A percentile compares a stretch with the other conserved stretches of the same genome.
phyloP scores from a whole-genome alignment of 805 yeast species.

The Candida ascalaphidarum region DNA sequence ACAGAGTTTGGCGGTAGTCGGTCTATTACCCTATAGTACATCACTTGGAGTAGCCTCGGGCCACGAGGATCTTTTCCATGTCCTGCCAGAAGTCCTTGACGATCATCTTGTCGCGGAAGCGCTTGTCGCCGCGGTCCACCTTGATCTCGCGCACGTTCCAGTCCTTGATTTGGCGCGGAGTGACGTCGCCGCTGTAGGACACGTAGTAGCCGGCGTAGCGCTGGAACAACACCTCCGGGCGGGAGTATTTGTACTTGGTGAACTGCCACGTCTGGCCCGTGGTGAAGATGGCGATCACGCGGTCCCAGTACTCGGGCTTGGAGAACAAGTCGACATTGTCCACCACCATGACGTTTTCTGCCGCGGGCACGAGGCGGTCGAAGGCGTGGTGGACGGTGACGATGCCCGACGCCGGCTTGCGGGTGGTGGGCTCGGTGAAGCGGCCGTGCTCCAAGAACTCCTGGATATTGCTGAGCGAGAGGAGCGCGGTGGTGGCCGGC shows the following conservation, averaged over 20 bases:
- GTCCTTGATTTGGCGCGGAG: conserved; percentile 65
- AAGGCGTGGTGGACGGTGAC: conserved; percentile 49
- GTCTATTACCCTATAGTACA: too few relatives aligned
- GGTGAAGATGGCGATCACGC: conserved; percentile 91
- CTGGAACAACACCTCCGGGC: conserved; percentile 75
- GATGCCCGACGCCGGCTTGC: conserved; percentile 26
- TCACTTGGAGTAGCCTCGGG: conserved; percentile 45
- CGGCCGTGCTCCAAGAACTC: conserved; percentile 58
- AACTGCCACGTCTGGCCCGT: conserved; percentile 99
- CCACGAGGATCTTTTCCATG: conserved; percentile 63
- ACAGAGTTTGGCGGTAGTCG: too few relatives aligned
- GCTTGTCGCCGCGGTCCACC: conserved; percentile 65
- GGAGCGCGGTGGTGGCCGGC: conserved; percentile 35
- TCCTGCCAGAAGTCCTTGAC: conserved; percentile 80
- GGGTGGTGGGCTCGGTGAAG: conserved; percentile 44
- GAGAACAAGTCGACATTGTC: conserved; percentile 76
- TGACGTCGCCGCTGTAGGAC: conserved; percentile 66
- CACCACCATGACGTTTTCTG: conserved; percentile 67
- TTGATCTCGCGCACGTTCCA: conserved; percentile 85
- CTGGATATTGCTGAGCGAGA: conserved; percentile 31
- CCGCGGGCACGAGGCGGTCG: conserved; percentile 42
- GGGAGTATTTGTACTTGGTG: conserved; percentile 72
- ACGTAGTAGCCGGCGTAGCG: conserved; percentile 77
- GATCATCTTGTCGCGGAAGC: conserved; percentile 86
- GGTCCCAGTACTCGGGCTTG: conserved; percentile 96